Evolutionary conservation across 2,329 filamentous ascomycete species (phyloP).

Genomic region (Ophiostoma novo-ulmi): DNA sequence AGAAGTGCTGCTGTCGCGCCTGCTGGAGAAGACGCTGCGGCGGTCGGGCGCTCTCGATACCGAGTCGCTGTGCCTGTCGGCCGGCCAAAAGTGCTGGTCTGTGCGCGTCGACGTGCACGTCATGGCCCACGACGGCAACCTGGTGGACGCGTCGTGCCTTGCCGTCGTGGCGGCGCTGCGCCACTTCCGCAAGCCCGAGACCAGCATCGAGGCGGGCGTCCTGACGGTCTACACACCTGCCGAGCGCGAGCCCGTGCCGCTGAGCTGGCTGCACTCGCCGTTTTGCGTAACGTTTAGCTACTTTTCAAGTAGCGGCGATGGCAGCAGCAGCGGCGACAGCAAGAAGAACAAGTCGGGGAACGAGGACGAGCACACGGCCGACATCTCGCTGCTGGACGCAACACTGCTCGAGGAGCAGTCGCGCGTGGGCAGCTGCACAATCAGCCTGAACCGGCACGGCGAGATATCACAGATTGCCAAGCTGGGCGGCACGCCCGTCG

Average conservation of each 20-base stretch:
- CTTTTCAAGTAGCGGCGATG: constrained; percentile 41
- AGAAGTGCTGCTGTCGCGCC: constrained; percentile 78
- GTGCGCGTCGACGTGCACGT: constrained; percentile 89
- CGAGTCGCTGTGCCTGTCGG: constrained; percentile 89
- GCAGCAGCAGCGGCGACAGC: neutral
- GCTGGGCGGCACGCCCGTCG: constrained; percentile 74
- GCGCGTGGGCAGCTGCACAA: constrained; percentile 65
- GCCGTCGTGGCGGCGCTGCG: constrained; percentile 82
- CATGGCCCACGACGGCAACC: constrained; percentile 81
- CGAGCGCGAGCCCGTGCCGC: constrained; percentile 82
- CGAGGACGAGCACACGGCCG: constrained; percentile 51
- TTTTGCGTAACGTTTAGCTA: constrained; percentile 88
- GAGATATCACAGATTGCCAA: constrained; percentile 91
- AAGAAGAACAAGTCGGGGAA: constrained; percentile 32
- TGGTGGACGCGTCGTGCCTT: constrained; percentile 80
- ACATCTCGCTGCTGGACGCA: constrained; percentile 66
- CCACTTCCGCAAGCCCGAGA: constrained; percentile 88
- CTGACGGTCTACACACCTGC: constrained; percentile 78
- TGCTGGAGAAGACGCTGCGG: constrained; percentile 90
- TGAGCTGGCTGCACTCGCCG: constrained; percentile 88
- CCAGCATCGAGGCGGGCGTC: constrained; percentile 75
- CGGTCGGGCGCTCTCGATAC: constrained; percentile 89
- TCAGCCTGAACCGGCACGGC: constrained; percentile 83
- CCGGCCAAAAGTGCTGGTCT: constrained; percentile 85
- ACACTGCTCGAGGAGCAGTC: constrained; percentile 72